Base-by-base conservation (phyloP, 805 yeast genomes). In the Metschnikowia santaceciliae region DNA sequence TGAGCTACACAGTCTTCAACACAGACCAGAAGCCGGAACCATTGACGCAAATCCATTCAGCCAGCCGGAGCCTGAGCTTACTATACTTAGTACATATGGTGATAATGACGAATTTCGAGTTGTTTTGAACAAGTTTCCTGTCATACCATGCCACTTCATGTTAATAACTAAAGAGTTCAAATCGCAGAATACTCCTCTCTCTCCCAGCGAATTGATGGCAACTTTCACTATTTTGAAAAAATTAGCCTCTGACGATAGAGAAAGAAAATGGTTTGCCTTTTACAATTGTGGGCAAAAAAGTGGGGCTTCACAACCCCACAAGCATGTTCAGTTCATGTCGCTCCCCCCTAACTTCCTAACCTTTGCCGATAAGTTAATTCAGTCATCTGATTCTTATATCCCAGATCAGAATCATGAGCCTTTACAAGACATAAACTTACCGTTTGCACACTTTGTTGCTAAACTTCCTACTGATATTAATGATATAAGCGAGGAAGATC, bases 261-360 rank as follows among this genome's bases (percentile, higher is more conserved):
- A 64, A 20, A 71, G 66, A 14, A 75, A 79, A 50, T 85, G 88
- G 76, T 75, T 91, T 64, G 90, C 90, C 0, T 92, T 92, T 67
- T 92, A 82, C 77, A 92, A 92, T 67, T 83, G 89, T 62, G 99
- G 99, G 6, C 82, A 83, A 17, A 77, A 82, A 58, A 82, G 95
- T 54, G 99, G 98, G 1, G 96, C 96, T n/a, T 90, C 97, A 0
- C 94, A 90, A 62, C 85, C 88, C 44, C 99, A 92, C 71, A 90
- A 88, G 64, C 99, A 92, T 69, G 68, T 94, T 55, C 99, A 94
- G 69, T 83, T 91, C 68, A 73, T 92, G 78, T 75, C 82, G 41
- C 71, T 88, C 41, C 95, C 96, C 1, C 64, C 70, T 6, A 70
- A 74, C 20, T 84, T 82, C 63, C 67, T 66, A 1, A 79, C 87